A percentile compares a stretch with the other conserved stretches of the same genome.
These are phyloP conservation scores for Zygosaccharomyces pseudobailii DNA, from an alignment of 1,139 yeast species.

Conservation along the genomic window DNA sequence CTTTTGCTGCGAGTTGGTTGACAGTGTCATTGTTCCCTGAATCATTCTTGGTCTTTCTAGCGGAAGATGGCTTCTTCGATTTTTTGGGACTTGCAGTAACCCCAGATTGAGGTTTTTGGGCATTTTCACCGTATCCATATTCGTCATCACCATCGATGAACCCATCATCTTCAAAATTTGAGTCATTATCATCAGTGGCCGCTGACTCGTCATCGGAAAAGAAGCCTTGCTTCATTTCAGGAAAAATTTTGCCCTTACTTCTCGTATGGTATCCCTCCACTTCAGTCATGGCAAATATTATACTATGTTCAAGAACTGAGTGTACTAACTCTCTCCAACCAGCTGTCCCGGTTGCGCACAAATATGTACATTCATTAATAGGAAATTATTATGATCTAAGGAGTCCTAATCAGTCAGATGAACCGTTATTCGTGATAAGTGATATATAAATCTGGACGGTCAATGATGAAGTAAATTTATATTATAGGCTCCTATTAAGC, in stretches of 20 bases:
- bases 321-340: too few relatives aligned
- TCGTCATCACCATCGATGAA: conserved; percentile 27
- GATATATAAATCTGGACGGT: too few relatives aligned
- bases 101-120: conserved; percentile 13
- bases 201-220: conserved; percentile 34
- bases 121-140: conserved; percentile 17
- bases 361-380: not conserved
- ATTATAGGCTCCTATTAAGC: too few relatives aligned
- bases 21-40: conserved; percentile 24
- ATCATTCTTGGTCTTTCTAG: conserved; percentile 25
- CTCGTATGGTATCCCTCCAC: conserved; percentile 24
- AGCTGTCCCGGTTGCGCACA: too few relatives aligned
- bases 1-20: conserved; percentile 32
- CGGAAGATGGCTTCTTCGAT: conserved; percentile 20
- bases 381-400: not conserved
- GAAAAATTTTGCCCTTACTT: conserved; percentile 22
- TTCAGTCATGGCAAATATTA: conserved; percentile 17
- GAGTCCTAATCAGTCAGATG: not conserved
- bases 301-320: not conserved
- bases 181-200: conserved; percentile 34
- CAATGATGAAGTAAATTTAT: too few relatives aligned
- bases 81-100: conserved; percentile 10
- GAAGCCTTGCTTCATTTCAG: conserved; percentile 24
- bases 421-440: not conserved
- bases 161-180: conserved; percentile 23